These are phyloP conservation scores for Fusarium sp. DNA, from an alignment of 2,329 filamentous ascomycete genomes.

Conservation along the genomic window DNA sequence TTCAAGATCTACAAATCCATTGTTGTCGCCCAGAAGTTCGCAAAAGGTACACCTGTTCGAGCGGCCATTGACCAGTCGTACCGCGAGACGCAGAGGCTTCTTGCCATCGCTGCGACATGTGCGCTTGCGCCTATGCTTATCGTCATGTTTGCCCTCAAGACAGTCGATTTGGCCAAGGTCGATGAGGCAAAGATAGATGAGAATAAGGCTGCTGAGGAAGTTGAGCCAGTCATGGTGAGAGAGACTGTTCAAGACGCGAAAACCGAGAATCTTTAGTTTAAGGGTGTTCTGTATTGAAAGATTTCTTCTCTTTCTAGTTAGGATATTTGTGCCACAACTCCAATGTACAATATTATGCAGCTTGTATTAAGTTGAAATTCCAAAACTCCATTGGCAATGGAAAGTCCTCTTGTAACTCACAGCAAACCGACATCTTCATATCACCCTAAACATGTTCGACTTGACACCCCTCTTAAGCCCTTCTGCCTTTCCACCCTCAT, in stretches of 20 bases:
- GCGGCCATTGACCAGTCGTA: slow-evolving; percentile 44
- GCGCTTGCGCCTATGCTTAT: slow-evolving; percentile 42
- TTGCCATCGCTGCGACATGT: slow-evolving; percentile 43
- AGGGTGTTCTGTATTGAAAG: accelerated
- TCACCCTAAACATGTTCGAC: slow-evolving; percentile 82
- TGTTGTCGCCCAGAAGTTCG: slow-evolving; percentile 43
- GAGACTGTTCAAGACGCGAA: neutral
- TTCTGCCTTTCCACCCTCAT: slow-evolving; percentile 77
- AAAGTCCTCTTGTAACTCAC: neutral
- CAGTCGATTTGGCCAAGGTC: slow-evolving; percentile 38
- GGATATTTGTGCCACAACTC: neutral
- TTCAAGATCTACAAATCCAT: slow-evolving; percentile 47
- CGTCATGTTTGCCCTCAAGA: slow-evolving; percentile 44
- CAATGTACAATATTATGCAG: accelerated
- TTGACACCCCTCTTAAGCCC: slow-evolving; percentile 79
- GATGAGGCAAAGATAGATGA: slow-evolving; percentile 26
- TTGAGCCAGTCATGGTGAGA: neutral
- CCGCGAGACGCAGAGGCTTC: slow-evolving; percentile 43
- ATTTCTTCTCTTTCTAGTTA: accelerated
- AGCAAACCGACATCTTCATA: slow-evolving; percentile 45
- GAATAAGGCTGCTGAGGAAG: neutral
- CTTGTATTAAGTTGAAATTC: neutral
- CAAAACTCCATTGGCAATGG: neutral
- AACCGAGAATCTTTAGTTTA: neutral
- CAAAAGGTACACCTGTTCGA: slow-evolving; percentile 34